phyloP scores from a whole-genome alignment of 768 basidiomycete genomes.

The Fistulinella prunicolor region DNA sequence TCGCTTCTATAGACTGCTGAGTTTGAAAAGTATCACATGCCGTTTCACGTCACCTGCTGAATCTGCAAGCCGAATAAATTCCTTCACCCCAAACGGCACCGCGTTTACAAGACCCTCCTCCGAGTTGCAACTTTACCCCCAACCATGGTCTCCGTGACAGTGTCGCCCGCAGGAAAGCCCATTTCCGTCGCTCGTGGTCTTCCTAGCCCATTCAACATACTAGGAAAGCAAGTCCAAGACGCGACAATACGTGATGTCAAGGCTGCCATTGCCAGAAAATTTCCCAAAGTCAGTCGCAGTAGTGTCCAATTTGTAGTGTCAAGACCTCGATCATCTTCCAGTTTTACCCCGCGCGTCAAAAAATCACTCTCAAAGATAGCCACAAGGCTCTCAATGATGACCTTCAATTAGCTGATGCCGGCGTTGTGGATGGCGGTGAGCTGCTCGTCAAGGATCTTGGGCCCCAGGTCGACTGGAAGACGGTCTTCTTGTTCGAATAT shows the following conservation, averaged over 20 bases:
- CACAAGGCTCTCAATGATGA: slow-evolving; percentile 64
- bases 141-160: slow-evolving; percentile 51
- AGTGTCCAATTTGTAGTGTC: not conserved
- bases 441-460: slow-evolving; percentile 88
- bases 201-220: slow-evolving; percentile 49
- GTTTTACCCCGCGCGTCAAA: slow-evolving; percentile 74
- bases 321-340: slow-evolving; percentile 28
- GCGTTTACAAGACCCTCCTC: not conserved
- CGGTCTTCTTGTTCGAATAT: slow-evolving; percentile 93
- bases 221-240: slow-evolving; percentile 39
- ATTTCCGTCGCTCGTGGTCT: slow-evolving; percentile 48
- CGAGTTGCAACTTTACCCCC: not conserved
- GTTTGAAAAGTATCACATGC: too few species aligned
- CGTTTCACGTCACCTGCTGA: too few species aligned
- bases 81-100: too few species aligned
- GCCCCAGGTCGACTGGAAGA: slow-evolving; percentile 83
- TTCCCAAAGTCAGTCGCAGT: slow-evolving; percentile 43
- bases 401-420: slow-evolving; percentile 53
- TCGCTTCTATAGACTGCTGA: too few species aligned
- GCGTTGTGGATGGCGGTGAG: slow-evolving; percentile 57
- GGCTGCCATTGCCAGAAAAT: slow-evolving; percentile 51
- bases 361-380: slow-evolving; percentile 61
- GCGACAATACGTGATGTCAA: slow-evolving; percentile 72
- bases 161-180: slow-evolving; percentile 48
- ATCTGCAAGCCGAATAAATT: too few species aligned